Conservation (phyloP, 768 basidiomycete genomes). For the Baorangia bicolor region DNA sequence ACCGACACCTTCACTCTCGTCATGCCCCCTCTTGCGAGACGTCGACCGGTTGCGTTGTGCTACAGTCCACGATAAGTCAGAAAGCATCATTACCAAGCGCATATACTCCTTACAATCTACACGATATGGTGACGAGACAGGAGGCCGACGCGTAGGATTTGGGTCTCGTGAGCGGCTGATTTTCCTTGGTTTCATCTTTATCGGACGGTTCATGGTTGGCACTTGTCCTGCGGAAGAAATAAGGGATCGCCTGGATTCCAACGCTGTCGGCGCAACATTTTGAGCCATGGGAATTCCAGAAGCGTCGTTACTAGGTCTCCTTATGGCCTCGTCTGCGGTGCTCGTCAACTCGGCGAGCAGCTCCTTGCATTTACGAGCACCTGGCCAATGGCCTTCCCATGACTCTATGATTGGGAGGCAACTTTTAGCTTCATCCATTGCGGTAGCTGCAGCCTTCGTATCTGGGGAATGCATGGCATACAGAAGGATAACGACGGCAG, state of each 20-base stretch:
- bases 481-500: conserved; percentile 79
- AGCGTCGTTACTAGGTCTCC: conserved; percentile 23
- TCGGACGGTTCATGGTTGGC: conserved; percentile 46
- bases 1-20: conserved; percentile 58
- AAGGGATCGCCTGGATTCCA: conserved; percentile 58
- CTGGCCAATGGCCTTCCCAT: conserved; percentile 88
- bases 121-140: conserved; percentile 62
- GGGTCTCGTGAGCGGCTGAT: conserved; percentile 63
- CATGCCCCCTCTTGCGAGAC: conserved; percentile 70
- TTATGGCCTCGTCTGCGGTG: conserved; percentile 69
- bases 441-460: conserved; percentile 57
- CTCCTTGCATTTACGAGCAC: conserved; percentile 84
- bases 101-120: conserved; percentile 52
- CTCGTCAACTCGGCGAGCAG: conserved; percentile 66
- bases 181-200: conserved; percentile 51
- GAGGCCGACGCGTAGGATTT: conserved; percentile 49
- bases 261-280: conserved; percentile 32
- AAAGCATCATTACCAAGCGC: conserved; percentile 2
- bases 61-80: conserved; percentile 25
- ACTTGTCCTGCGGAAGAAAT: conserved; percentile 40
- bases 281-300: conserved; percentile 26
- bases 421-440: conserved; percentile 81
- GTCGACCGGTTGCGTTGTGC: conserved; percentile 73
- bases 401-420: conserved; percentile 69
- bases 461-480: conserved; percentile 85